These are phyloP conservation scores for Aspergillus ruber DNA, from an alignment of 2,329 filamentous ascomycete genomes.

Conservation along the genomic window DNA sequence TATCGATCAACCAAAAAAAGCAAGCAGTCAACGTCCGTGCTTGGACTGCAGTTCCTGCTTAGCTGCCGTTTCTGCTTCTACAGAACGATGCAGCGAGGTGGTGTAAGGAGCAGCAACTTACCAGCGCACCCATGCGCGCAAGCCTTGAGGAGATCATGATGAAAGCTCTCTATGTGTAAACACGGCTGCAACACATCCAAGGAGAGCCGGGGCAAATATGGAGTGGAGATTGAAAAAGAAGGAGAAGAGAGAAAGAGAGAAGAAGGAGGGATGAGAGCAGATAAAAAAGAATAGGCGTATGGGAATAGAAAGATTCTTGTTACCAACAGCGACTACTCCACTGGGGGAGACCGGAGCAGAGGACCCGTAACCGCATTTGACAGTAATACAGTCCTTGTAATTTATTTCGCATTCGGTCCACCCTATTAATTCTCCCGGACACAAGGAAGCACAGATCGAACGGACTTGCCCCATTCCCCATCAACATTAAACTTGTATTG, in stretches of 20 bases:
- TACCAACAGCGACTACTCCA: slow-evolving; percentile 14
- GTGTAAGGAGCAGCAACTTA: slow-evolving; percentile 26
- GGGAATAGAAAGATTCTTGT: slow-evolving; percentile 29
- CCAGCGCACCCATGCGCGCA: slow-evolving; percentile 43
- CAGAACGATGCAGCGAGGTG: slow-evolving; percentile 5
- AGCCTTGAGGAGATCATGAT: slow-evolving; percentile 45
- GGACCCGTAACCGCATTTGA: slow-evolving; percentile 34
- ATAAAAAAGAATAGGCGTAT: slow-evolving; percentile 30
- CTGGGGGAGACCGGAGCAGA: slow-evolving; percentile 29
- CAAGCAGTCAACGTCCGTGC: not conserved
- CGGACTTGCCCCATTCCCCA: slow-evolving; percentile 7
- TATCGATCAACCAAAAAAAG: slow-evolving; percentile 4
- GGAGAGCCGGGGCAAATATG: slow-evolving; percentile 25
- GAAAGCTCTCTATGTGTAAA: slow-evolving; percentile 34
- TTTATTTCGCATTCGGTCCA: slow-evolving; percentile 17
- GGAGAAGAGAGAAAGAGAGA: slow-evolving; percentile 31
- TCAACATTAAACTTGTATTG: not conserved
- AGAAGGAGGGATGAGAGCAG: slow-evolving; percentile 17
- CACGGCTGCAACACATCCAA: slow-evolving; percentile 35
- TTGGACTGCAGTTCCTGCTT: not conserved
- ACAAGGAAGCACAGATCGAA: slow-evolving; percentile 15
- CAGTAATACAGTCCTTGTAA: slow-evolving; percentile 19
- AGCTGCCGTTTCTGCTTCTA: slow-evolving; percentile 1
- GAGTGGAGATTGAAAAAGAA: slow-evolving; percentile 28
- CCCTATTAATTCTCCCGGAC: slow-evolving; percentile 19